These are phyloP conservation scores for Termitomyces sp. DNA, from an alignment of 768 basidiomycete genomes.

Conservation along the genomic window DNA sequence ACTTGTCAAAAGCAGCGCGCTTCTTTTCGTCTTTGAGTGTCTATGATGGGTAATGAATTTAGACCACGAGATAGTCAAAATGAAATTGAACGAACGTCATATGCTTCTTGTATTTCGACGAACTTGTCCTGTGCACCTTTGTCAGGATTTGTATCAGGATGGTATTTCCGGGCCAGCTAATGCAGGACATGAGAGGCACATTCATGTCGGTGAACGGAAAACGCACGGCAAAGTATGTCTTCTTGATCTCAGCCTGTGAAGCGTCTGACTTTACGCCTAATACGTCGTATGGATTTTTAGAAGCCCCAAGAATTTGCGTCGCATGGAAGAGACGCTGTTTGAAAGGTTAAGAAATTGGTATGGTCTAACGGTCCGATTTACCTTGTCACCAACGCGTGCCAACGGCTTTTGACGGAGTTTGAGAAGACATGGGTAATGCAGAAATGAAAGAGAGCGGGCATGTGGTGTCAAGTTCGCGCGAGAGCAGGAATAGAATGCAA, in stretches of 20 bases:
- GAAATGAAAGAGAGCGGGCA: conserved; percentile 34
- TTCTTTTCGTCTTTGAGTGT: conserved; percentile 94
- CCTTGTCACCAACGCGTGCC: conserved; percentile 34
- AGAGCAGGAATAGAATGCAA: conserved; percentile 55
- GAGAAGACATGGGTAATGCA: conserved; percentile 32
- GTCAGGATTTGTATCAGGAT: conserved; percentile 96
- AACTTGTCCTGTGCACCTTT: conserved; percentile 89
- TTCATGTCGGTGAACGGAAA: conserved; percentile 5
- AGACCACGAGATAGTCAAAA: conserved; percentile 1
- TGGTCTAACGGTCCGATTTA: conserved; percentile 18
- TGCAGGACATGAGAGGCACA: conserved; percentile 13
- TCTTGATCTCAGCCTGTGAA: conserved; percentile 87
- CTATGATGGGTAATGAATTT: conserved; percentile 35
- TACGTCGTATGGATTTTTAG: conserved; percentile 88
- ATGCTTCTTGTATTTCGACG: conserved; percentile 94
- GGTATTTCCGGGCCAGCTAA: conserved; percentile 95
- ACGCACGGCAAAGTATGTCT: conserved; percentile 90
- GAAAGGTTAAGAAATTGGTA: conserved; percentile 15
- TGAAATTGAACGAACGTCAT: conserved; percentile 60
- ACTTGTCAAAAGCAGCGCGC: conserved; percentile 85
- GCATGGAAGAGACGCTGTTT: conserved; percentile 73
- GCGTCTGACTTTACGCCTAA: conserved; percentile 86
- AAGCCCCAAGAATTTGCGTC: conserved; percentile 44
- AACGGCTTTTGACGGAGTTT: conserved; percentile 17
- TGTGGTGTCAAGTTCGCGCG: conserved; percentile 25